These are phyloP conservation scores for Porcisia deanei DNA, from an alignment of 208 protist species.

Conservation along the genomic window DNA sequence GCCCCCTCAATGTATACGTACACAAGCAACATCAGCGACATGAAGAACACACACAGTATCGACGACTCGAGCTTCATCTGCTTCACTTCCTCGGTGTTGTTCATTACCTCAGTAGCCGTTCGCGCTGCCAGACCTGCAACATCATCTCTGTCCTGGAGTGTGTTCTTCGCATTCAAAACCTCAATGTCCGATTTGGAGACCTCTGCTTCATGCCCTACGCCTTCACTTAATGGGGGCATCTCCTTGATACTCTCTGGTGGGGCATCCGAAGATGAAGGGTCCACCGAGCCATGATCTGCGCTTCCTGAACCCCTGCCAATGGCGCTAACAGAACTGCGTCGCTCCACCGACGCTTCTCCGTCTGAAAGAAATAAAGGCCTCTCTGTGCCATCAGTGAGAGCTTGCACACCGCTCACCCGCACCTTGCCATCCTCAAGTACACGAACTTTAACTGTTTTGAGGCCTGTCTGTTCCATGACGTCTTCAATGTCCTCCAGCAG, in stretches of 20 bases:
- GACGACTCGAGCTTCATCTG: constrained; percentile 58
- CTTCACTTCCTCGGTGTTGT: constrained; percentile 77
- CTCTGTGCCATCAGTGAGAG: constrained; percentile 80
- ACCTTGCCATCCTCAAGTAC: constrained; percentile 70
- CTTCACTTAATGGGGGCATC: not conserved
- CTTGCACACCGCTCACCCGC: constrained; percentile 40
- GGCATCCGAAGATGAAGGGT: not conserved
- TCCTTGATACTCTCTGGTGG: not conserved
- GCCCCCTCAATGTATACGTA: constrained; percentile 69
- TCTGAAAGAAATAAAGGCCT: constrained; percentile 59
- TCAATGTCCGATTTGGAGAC: constrained; percentile 71
- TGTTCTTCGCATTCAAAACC: constrained; percentile 79
- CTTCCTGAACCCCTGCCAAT: not conserved
- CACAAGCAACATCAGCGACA: constrained; percentile 49
- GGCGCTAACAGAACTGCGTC: not conserved
- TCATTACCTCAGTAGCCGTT: constrained; percentile 85
- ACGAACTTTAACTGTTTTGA: constrained; percentile 76
- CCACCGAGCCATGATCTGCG: not conserved
- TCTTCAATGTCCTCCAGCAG: constrained; percentile 90
- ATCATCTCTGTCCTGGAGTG: constrained; percentile 64
- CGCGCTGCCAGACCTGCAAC: constrained; percentile 76
- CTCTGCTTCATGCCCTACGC: constrained; percentile 35
- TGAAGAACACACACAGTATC: constrained; percentile 59
- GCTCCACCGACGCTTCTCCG: not conserved
- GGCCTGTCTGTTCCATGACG: constrained; percentile 71